These are phyloP conservation scores for Paecilomyces formosus DNA, from an alignment of 2,329 filamentous ascomycete genomes.

Conservation along the genomic window DNA sequence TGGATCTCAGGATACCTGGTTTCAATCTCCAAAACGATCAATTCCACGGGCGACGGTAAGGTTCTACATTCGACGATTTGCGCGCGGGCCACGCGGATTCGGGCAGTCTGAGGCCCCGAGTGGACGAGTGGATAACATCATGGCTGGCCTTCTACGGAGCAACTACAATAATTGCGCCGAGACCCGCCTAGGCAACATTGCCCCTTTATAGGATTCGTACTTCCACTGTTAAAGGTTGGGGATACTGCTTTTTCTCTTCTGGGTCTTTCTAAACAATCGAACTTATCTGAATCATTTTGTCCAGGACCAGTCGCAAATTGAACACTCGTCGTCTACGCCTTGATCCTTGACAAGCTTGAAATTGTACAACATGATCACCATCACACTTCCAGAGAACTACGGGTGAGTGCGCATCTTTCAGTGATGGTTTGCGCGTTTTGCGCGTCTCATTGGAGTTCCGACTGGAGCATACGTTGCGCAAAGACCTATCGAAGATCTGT, in stretches of 20 bases:
- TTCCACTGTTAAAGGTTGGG: not conserved
- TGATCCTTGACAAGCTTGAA: not conserved
- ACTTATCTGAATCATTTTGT: not conserved
- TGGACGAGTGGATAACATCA: not conserved
- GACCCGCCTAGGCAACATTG: not conserved
- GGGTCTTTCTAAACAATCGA: not conserved
- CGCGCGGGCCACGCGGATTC: not conserved
- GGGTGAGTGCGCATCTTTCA: slow-evolving; percentile 29
- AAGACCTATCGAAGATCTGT: not conserved
- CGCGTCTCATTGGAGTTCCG: not conserved
- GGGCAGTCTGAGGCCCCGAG: not conserved
- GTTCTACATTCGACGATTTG: not conserved
- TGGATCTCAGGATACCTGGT: no score
- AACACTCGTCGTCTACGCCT: not conserved
- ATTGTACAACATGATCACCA: slow-evolving; percentile 26
- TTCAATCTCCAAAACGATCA: not conserved
- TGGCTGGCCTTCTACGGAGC: not conserved
- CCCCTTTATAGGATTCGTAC: no score
- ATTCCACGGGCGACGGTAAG: not conserved
- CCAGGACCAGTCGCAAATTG: not conserved
- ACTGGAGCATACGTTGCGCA: not conserved
- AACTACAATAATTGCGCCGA: not conserved
- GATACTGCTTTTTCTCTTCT: not conserved
- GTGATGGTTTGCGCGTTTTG: not conserved
- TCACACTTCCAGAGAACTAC: slow-evolving; percentile 42